Percentiles rank a stretch among this genome's conserved stretches.
Conservation (phyloP, 2,329 filamentous ascomycete species). For the Beauveria varroae region DNA sequence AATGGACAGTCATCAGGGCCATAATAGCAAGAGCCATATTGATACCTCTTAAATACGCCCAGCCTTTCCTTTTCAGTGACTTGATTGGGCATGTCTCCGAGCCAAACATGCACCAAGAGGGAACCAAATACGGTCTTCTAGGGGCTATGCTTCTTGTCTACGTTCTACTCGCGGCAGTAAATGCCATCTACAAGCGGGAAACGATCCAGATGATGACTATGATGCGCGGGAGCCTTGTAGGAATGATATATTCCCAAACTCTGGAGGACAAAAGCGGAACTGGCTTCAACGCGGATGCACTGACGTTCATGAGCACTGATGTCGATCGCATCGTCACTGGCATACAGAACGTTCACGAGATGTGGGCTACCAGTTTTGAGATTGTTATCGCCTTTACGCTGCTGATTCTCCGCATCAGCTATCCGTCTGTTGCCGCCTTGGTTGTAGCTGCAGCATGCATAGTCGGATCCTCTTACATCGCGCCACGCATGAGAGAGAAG, state of each 20-base stretch:
- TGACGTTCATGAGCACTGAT: conserved; percentile 5
- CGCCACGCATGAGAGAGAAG: conserved; percentile 1
- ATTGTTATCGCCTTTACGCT: not conserved
- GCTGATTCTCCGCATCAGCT: not conserved
- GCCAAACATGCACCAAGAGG: not conserved
- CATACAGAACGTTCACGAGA: conserved; percentile 2
- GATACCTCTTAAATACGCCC: conserved; percentile 2
- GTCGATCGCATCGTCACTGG: not conserved
- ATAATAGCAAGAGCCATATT: not conserved
- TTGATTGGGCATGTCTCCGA: conserved; percentile 3
- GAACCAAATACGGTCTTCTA: not conserved
- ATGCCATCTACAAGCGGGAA: conserved; percentile 1
- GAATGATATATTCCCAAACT: not conserved
- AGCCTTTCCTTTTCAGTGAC: conserved; percentile 5
- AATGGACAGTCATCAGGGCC: conserved; percentile 1
- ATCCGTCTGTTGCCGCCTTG: conserved; percentile 2
- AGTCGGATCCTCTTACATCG: not conserved
- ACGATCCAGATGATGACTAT: conserved; percentile 2
- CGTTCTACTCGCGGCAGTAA: not conserved
- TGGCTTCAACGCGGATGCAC: not conserved
- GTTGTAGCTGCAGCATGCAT: not conserved
- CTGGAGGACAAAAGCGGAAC: not conserved
- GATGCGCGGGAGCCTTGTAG: not conserved
- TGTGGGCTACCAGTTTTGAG: not conserved
- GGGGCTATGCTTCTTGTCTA: not conserved